phyloP scores from a whole-genome alignment of 2,329 filamentous ascomycete species.

The Pseudogymnoascus sp. region DNA sequence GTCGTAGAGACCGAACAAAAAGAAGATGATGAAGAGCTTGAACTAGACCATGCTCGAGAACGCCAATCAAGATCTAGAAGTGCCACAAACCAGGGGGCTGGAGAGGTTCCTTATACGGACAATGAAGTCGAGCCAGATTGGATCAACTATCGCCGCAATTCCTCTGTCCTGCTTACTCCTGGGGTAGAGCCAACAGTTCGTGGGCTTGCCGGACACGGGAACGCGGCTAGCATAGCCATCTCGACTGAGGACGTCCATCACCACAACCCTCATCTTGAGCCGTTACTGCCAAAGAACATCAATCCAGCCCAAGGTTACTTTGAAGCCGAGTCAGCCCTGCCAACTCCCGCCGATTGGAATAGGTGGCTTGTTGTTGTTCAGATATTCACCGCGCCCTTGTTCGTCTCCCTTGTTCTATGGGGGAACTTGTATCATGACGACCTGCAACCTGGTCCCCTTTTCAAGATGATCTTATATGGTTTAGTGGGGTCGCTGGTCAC shows the following conservation, averaged over 20 bases:
- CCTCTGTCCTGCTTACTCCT: background rate
- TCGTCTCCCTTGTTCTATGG: conserved; percentile 70
- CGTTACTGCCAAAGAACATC: conserved; percentile 13
- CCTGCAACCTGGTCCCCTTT: conserved; percentile 41
- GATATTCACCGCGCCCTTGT: conserved; percentile 77
- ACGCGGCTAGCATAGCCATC: conserved; percentile 27
- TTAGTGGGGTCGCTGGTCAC: conserved; percentile 61
- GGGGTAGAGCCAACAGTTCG: conserved; percentile 1
- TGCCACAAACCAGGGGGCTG: background rate
- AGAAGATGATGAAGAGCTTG: conserved; percentile 31
- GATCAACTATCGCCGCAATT: conserved; percentile 3
- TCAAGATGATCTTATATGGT: conserved; percentile 52
- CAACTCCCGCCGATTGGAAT: conserved; percentile 55
- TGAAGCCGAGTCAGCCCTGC: background rate
- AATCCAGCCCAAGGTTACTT: conserved; percentile 6
- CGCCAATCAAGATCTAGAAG: background rate
- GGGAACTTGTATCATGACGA: conserved; percentile 55
- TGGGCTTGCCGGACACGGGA: conserved; percentile 25
- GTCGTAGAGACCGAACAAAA: conserved; percentile 69
- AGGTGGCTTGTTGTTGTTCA: conserved; percentile 84
- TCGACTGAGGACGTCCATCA: conserved; percentile 21
- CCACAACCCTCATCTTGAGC: conserved; percentile 18
- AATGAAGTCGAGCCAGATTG: background rate
- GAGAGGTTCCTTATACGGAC: background rate
- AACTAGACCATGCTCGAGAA: background rate